Base-by-base conservation (phyloP, 345 rosid genomes). In the Abelmoschus esculentus region DNA sequence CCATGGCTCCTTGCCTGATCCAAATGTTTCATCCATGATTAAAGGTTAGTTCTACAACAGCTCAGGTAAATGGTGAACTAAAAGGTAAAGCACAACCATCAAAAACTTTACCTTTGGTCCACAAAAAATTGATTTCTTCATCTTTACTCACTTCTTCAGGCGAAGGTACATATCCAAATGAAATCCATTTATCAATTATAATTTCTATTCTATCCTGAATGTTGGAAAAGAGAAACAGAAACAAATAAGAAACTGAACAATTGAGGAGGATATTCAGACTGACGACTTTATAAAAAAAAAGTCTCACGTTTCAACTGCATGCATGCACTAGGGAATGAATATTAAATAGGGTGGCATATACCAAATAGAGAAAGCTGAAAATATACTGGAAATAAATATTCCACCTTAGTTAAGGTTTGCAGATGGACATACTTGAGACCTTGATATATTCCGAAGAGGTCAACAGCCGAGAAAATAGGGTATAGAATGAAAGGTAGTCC, bases 391-490 rank as follows among this genome's bases (percentile, higher is more conserved):
- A 73, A 57, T 54, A 54, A 19, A 28, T 12, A 31, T 54, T 61
- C 54, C 50, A 92, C 98, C 96, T 90, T 92, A 17, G 93, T 90
- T 71, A 92, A 75, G 61, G 96, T 92, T 74, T 92, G 96, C 60
- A 89, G 82, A 81, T 88, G 89, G 59, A 92, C 85, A 76, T 92
- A 83, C 82, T 86, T 83, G 60, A 92, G 96, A 29, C 91, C 96
- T 78, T 87, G 88, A 82, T 90, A 88, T 77, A 88, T 88, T 29
- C 98, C 98, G 17, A 83, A 75, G 54, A 92, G 92, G 77, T 92
- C 93, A 60, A 90, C n/a, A n/a, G 89, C 85, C 10, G 89, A 70
- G 79, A 90, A 92, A 70, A 88, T 61, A 26, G 98, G 98, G 80
- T 90, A 90, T 15, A 90, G 78, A 55, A 78, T 57, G 72, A 88